These are phyloP conservation scores for Pueraria montana DNA, from an alignment of 306 rosid species.

Conservation along the genomic window DNA sequence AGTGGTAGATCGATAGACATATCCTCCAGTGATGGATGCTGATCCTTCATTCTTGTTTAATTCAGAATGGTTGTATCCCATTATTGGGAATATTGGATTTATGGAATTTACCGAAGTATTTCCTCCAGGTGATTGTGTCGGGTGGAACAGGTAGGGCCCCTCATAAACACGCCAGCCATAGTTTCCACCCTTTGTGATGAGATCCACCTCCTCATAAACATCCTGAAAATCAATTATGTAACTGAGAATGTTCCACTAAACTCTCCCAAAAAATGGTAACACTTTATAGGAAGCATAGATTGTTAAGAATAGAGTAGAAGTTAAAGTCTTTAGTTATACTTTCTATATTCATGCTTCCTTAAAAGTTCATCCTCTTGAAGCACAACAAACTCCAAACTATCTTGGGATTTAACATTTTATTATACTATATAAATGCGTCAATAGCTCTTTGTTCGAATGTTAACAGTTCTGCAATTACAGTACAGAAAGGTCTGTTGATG, in stretches of 20 bases:
- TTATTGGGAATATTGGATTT: constrained; percentile 70
- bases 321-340: neutral
- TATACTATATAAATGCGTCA: neutral
- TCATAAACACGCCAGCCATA: constrained; percentile 94
- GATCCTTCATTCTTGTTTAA: constrained; percentile 82
- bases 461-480: neutral
- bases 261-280: neutral
- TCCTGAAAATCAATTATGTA: constrained; percentile 62
- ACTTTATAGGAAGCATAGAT: neutral
- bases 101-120: constrained; percentile 67
- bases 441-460: neutral
- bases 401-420: constrained; percentile 24
- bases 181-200: constrained; percentile 94
- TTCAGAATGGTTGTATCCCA: constrained; percentile 84
- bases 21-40: constrained; percentile 90
- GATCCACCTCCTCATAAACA: constrained; percentile 89
- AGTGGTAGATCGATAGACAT: constrained; percentile 80
- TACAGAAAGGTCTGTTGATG: constrained; percentile 2
- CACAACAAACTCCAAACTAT: constrained; percentile 3
- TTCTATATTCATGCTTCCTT: neutral
- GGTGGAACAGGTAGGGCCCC: constrained; percentile 66
- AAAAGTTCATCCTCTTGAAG: constrained; percentile 18
- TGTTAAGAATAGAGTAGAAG: neutral
- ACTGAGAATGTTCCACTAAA: constrained; percentile 29
- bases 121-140: constrained; percentile 62